A percentile compares a stretch with the other conserved stretches of the same genome.
Conservation (phyloP, 371 early-diverging fungal species). For the Entomophthora muscae region DNA sequence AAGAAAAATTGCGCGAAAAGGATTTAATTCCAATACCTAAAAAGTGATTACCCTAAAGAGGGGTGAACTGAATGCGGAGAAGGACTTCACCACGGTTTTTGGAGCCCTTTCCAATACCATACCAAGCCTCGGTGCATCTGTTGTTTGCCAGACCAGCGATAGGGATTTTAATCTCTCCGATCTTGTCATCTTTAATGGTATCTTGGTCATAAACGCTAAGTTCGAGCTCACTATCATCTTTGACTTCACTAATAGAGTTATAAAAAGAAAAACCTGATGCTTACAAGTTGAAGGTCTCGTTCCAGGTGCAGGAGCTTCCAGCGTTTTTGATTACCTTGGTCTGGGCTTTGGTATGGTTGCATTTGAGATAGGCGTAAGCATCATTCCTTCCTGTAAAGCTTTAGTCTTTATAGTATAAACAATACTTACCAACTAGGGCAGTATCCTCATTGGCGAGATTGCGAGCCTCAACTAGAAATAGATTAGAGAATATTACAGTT, state of each 20-base stretch:
- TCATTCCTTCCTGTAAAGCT: conserved; percentile 2
- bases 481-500: background rate
- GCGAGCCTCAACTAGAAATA: conserved; percentile 5
- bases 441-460: conserved; percentile 5
- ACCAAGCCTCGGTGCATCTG: conserved; percentile 7
- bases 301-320: background rate
- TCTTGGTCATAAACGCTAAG: conserved; percentile 3
- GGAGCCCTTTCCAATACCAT: conserved; percentile 7
- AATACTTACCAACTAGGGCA: background rate
- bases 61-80: conserved; percentile 3
- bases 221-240: conserved; percentile 7
- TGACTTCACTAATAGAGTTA: background rate
- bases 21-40: too few relatives aligned
- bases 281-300: conserved; percentile 9
- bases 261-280: background rate
- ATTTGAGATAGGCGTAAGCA: conserved; percentile 3
- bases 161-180: conserved; percentile 7
- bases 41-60: too few relatives aligned
- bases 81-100: conserved; percentile 8
- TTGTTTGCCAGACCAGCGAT: background rate
- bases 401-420: background rate
- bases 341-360: background rate
- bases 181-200: conserved; percentile 6
- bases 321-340: conserved; percentile 2
- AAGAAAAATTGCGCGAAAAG: too few relatives aligned